phyloP scores from a whole-genome alignment of 2,329 filamentous ascomycete species.

The Diaporthe caulivora region DNA sequence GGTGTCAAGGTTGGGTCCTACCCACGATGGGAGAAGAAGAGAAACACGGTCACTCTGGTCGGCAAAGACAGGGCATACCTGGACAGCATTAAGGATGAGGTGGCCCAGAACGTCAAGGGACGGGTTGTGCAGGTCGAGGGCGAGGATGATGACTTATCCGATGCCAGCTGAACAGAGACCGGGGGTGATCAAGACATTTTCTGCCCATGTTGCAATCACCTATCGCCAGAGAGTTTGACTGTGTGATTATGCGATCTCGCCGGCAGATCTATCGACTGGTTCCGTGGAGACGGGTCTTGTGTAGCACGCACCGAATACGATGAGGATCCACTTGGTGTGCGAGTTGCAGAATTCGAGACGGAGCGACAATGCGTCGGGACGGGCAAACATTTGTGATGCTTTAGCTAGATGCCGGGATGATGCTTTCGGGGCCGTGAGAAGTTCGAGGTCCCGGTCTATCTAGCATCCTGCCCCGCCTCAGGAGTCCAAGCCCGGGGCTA shows the following conservation, averaged over 20 bases:
- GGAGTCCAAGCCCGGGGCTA: not conserved
- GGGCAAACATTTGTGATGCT: not conserved
- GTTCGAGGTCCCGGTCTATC: not conserved
- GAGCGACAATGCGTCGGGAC: conserved; percentile 21
- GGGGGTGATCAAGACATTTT: not conserved
- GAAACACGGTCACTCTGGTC: conserved; percentile 92
- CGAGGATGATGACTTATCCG: conserved; percentile 68
- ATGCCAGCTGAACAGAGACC: conserved; percentile 1
- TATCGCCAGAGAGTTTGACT: not conserved
- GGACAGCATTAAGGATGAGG: conserved; percentile 82
- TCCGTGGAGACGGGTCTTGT: not conserved
- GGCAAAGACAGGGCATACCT: conserved; percentile 80
- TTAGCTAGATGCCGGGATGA: conserved; percentile 21
- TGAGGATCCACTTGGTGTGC: conserved; percentile 5
- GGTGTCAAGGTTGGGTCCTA: conserved; percentile 97
- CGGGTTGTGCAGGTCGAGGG: conserved; percentile 77
- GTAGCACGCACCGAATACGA: conserved; percentile 1
- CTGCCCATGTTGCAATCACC: not conserved
- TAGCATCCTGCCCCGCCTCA: not conserved
- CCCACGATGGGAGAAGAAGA: conserved; percentile 88
- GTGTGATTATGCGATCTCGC: conserved; percentile 18
- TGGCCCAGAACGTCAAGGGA: conserved; percentile 82
- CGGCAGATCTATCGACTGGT: conserved; percentile 13
- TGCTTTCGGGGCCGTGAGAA: conserved; percentile 7
- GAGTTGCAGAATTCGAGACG: conserved; percentile 2